Conservation (phyloP, 2,329 filamentous ascomycete genomes). For the Aspergillus caelatus region DNA sequence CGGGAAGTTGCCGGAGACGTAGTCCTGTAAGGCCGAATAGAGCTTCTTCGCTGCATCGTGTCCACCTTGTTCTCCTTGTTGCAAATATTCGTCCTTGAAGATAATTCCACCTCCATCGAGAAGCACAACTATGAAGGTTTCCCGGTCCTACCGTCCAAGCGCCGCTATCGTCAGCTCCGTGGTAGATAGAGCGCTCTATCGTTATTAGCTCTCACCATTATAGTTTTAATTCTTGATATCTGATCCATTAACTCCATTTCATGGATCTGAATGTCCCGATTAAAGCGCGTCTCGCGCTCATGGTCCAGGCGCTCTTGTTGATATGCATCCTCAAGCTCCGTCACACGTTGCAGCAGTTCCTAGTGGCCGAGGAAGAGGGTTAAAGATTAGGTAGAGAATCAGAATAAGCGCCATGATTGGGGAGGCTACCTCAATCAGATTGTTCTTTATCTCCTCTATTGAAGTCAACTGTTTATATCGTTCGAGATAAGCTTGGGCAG, state of each 20-base stretch:
- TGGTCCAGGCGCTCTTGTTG: conserved; percentile 49
- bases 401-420: neutral
- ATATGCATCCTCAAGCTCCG: conserved; percentile 47
- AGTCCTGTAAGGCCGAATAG: conserved; percentile 46
- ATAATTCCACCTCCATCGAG: conserved; percentile 61
- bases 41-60: conserved; percentile 55
- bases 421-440: conserved; percentile 49
- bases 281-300: conserved; percentile 51
- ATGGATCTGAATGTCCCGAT: conserved; percentile 51
- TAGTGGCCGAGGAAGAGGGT: conserved; percentile 24
- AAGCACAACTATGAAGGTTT: conserved; percentile 58
- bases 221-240: conserved; percentile 46
- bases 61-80: conserved; percentile 56
- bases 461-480: conserved; percentile 49
- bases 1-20: conserved; percentile 44
- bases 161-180: conserved; percentile 12
- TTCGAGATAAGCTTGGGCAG: conserved; percentile 39
- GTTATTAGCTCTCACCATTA: conserved; percentile 42
- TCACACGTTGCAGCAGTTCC: conserved; percentile 50
- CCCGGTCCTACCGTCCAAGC: conserved; percentile 46
- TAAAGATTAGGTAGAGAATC: conserved; percentile 10
- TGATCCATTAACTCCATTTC: conserved; percentile 52
- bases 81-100: conserved; percentile 55
- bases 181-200: neutral
- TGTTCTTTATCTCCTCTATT: conserved; percentile 51